Evolutionary conservation across 768 basidiomycete species (phyloP).

Genomic region (Porpolomopsis calyptriformis): DNA sequence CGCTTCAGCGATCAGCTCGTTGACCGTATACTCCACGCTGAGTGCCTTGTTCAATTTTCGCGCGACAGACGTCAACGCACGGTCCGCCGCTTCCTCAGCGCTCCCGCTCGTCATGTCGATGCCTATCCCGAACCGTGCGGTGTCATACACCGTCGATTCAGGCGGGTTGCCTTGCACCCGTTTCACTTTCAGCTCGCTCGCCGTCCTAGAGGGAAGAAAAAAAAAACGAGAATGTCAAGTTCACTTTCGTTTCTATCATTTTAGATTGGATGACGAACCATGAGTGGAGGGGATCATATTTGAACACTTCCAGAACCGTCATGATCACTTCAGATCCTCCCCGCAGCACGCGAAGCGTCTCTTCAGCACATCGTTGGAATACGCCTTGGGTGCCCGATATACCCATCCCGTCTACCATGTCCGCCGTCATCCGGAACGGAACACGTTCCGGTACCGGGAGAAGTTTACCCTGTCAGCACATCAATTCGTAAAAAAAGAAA

Average conservation of each 20-base stretch:
- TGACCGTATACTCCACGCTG: conserved; percentile 89
- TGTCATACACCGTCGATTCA: conserved; percentile 13
- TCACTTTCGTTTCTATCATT: background rate
- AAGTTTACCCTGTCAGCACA: conserved; percentile 55
- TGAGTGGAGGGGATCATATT: conserved; percentile 87
- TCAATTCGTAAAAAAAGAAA: conserved; percentile 4
- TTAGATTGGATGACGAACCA: conserved; percentile 45
- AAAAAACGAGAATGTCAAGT: background rate
- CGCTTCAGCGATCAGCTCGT: conserved; percentile 84
- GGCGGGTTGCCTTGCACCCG: conserved; percentile 41
- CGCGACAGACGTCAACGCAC: conserved; percentile 70
- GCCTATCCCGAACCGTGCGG: conserved; percentile 35
- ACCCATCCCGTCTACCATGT: conserved; percentile 93
- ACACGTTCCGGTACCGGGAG: conserved; percentile 77
- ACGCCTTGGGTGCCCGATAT: conserved; percentile 84
- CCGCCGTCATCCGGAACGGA: conserved; percentile 89
- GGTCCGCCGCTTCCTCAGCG: conserved; percentile 81
- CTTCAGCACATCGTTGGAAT: conserved; percentile 90
- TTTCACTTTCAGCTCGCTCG: conserved; percentile 64
- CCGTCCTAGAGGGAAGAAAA: conserved; percentile 41
- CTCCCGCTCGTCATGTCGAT: conserved; percentile 56
- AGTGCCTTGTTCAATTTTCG: conserved; percentile 76
- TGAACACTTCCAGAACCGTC: conserved; percentile 95
- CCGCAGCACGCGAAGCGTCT: conserved; percentile 84
- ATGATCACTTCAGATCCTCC: conserved; percentile 79